Percentiles rank a stretch among this genome's conserved stretches.
Evolutionary conservation across 2,329 filamentous ascomycete species (phyloP).

Genomic region (Colletotrichum sp.): DNA sequence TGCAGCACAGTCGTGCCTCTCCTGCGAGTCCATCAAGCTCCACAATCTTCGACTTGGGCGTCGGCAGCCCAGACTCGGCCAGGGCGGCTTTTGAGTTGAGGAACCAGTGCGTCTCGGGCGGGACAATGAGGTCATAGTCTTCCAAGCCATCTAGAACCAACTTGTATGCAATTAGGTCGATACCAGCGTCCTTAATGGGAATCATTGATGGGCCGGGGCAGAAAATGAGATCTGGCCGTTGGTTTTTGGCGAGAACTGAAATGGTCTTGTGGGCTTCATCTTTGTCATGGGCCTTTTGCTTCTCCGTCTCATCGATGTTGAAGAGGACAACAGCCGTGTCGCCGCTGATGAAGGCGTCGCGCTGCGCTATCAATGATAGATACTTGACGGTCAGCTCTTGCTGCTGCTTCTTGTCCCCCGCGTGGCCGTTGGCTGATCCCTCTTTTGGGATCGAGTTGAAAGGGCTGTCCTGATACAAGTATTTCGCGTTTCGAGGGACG

Average conservation of each 20-base stretch:
- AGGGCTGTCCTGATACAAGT: conserved; percentile 38
- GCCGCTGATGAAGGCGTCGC: conserved; percentile 37
- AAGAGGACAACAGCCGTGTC: conserved; percentile 32
- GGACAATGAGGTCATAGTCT: conserved; percentile 28
- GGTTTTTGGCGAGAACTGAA: conserved; percentile 27
- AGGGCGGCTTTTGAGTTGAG: conserved; percentile 40
- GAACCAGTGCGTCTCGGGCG: conserved; percentile 36
- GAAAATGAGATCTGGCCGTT: conserved; percentile 36
- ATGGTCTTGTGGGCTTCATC: conserved; percentile 34
- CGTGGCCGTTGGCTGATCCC: neutral
- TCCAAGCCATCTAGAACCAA: conserved; percentile 34
- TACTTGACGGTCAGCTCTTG: conserved; percentile 34
- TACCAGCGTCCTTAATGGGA: conserved; percentile 25
- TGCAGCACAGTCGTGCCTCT: conserved; percentile 27
- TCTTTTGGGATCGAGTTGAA: conserved; percentile 30
- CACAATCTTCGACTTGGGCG: conserved; percentile 30
- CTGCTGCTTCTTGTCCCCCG: conserved; percentile 17
- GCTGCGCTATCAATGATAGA: conserved; percentile 37
- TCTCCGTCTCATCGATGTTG: conserved; percentile 25
- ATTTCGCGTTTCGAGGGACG: conserved; percentile 39
- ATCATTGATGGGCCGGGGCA: conserved; percentile 32
- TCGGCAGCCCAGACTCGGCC: conserved; percentile 36
- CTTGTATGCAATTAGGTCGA: conserved; percentile 33
- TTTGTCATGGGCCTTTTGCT: conserved; percentile 28
- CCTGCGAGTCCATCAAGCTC: conserved; percentile 25